Evolutionary conservation across 176 grass and related monocot genomes (phyloP).

Genomic region (Triticum monococcum): DNA sequence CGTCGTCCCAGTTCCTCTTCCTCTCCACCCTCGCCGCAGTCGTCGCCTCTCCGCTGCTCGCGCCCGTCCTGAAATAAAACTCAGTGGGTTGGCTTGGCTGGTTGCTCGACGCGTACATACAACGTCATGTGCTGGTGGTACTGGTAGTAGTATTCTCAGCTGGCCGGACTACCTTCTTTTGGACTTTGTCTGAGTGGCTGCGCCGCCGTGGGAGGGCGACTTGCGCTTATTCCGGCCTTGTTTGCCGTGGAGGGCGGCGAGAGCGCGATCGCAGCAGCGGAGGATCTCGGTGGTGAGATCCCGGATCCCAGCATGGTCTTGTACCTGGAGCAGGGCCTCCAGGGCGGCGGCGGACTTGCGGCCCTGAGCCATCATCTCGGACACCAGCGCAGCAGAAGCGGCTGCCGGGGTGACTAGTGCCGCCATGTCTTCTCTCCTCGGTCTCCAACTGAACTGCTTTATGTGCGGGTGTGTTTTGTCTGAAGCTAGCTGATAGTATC

Average conservation of each 20-base stretch:
- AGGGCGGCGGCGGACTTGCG: slow-evolving; percentile 19
- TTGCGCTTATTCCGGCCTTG: not conserved
- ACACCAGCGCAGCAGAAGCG: not conserved
- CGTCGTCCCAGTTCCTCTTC: too few relatives aligned
- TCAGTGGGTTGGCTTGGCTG: too few relatives aligned
- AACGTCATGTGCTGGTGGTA: too few relatives aligned
- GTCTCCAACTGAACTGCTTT: too few relatives aligned
- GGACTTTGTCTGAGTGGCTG: not conserved
- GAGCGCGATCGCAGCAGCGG: slow-evolving; percentile 27
- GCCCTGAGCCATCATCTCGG: slow-evolving; percentile 11
- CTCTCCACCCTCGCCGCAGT: too few relatives aligned
- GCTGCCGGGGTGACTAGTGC: not conserved
- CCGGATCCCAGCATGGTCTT: too few relatives aligned
- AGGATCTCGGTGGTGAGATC: slow-evolving; percentile 21
- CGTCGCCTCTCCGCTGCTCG: too few relatives aligned
- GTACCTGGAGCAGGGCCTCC: not conserved
- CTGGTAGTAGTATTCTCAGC: too few relatives aligned
- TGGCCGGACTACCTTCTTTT: not conserved
- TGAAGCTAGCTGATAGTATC: too few relatives aligned
- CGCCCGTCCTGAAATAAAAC: too few relatives aligned
- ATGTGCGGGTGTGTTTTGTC: too few relatives aligned
- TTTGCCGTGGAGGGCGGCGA: not conserved
- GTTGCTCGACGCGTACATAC: too few relatives aligned
- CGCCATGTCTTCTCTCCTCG: not conserved
- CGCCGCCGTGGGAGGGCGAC: not conserved